phyloP scores from a whole-genome alignment of 148 eudicot species.

The Simmondsia chinensis region DNA sequence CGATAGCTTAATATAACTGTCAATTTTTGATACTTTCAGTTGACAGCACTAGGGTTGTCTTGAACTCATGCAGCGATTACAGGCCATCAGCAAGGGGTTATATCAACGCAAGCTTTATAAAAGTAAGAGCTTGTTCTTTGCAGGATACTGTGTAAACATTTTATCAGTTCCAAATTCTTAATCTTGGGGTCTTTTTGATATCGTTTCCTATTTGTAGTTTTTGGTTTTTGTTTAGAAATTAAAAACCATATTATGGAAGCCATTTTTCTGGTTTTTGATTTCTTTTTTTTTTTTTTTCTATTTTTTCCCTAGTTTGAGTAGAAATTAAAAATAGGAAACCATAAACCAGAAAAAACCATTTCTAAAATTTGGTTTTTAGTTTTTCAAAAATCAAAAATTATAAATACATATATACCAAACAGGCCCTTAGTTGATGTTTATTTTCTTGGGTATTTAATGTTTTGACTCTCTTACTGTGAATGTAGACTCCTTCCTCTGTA shows the following conservation, averaged over 20 bases:
- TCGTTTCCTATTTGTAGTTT: neutral
- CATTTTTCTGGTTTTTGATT: too few species aligned
- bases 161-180: neutral
- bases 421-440: too few species aligned
- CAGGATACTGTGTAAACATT: neutral
- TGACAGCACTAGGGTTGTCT: constrained; percentile 69
- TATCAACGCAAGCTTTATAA: constrained; percentile 80
- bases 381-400: too few species aligned
- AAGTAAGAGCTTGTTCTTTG: constrained; percentile 25
- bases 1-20: constrained; percentile 1
- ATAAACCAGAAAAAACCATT: too few species aligned
- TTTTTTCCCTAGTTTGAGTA: too few species aligned
- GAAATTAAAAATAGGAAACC: too few species aligned
- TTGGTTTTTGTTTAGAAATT: too few species aligned
- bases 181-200: neutral
- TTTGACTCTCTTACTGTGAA: constrained; percentile 8
- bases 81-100: constrained; percentile 73
- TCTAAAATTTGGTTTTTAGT: too few species aligned
- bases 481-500: constrained; percentile 55
- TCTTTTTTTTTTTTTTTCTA: too few species aligned
- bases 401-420: too few species aligned
- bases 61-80: constrained; percentile 68
- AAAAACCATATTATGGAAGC: too few species aligned
- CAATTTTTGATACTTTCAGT: constrained; percentile 42
- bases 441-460: constrained; percentile 10